Evolutionary conservation across 768 basidiomycete species (phyloP), one percentile per base, ranked within the genome.

Genomic region (Obba rivulosa): DNA sequence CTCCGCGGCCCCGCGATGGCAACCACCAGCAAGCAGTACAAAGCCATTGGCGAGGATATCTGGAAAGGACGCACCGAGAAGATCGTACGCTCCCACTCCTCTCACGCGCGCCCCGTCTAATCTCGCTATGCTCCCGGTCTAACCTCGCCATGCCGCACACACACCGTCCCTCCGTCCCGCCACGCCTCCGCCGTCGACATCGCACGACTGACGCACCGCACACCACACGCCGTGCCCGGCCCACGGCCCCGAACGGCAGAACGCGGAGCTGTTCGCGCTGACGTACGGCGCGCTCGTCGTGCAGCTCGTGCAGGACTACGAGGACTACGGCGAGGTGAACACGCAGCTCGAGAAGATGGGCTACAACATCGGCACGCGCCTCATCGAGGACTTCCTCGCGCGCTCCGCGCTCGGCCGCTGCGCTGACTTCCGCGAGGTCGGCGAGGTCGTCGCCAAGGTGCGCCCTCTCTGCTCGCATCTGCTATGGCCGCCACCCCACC

Each of bases 331-430:
- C 13, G 92, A 95, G 64, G 89, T 92, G 53, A 92, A 92, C 67
- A 94, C 91, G 66, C 94, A 99, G 65, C 83, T 99, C 2, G 95
- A 99, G 60, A 95, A 93, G 72, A 98, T 97, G 95, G 96, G 96
- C 3, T 97, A 96, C 68, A 96, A 94, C 63, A 98, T 99, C 50
- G 96, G 96, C 22, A 95, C 85, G 20, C 77, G 96, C 34, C 70
- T 99, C 46, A 96, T 99, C 49, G 96, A 99, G 63, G 96, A 99
- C 63, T 96, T 99, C 61, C 77, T 99, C 41, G 95, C 96, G 20
- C 82, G 90, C 62, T 93, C 92, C 53, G 82, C 78, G n/a, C 64
- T 96, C 17, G 91, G 89, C n/a, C 75, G 91, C 56, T 99, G 96
- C 66, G 71, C 83, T 14, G 93, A 97, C 69, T 96, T 99, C 64